Percentiles rank a stretch among this genome's conserved stretches.
Evolutionary conservation across 2,329 filamentous ascomycete species (phyloP).

Genomic region (Colletotrichum tropicicola): DNA sequence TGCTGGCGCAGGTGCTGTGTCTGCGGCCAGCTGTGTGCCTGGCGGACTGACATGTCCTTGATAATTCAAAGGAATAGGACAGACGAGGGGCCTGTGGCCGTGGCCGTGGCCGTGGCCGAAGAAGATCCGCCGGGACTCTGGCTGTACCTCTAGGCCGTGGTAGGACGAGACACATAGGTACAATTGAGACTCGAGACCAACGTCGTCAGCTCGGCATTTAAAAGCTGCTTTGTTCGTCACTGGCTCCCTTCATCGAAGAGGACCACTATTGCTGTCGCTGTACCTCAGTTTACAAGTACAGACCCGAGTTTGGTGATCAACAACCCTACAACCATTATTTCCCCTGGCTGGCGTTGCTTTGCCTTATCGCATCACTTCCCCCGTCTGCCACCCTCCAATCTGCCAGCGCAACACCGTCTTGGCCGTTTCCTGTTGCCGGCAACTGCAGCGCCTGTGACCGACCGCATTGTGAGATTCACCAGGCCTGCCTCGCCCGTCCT

Average conservation of each 20-base stretch:
- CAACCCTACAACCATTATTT: neutral
- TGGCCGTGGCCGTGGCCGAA: neutral
- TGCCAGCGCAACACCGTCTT: neutral
- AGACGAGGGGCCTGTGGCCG: too few species aligned
- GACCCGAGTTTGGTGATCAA: slow-evolving; percentile 6
- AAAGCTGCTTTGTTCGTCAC: slow-evolving; percentile 6
- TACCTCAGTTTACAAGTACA: neutral
- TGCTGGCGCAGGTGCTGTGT: neutral
- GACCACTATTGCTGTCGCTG: neutral
- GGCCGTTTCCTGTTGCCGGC: neutral
- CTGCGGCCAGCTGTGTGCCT: neutral
- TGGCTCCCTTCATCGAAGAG: neutral
- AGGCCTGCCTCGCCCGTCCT: neutral
- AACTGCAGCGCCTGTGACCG: too few species aligned
- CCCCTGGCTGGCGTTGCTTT: too few species aligned
- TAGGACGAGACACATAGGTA: neutral
- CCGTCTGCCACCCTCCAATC: neutral
- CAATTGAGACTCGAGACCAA: neutral
- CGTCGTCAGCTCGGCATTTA: slow-evolving; percentile 22
- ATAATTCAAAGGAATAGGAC: slow-evolving; percentile 1
- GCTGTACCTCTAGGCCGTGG: neutral
- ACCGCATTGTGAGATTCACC: neutral
- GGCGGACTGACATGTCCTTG: neutral
- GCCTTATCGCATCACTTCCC: slow-evolving; percentile 9
- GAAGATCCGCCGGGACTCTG: neutral